phyloP scores from a whole-genome alignment of 768 basidiomycete species.

The Amanita rubescens region DNA sequence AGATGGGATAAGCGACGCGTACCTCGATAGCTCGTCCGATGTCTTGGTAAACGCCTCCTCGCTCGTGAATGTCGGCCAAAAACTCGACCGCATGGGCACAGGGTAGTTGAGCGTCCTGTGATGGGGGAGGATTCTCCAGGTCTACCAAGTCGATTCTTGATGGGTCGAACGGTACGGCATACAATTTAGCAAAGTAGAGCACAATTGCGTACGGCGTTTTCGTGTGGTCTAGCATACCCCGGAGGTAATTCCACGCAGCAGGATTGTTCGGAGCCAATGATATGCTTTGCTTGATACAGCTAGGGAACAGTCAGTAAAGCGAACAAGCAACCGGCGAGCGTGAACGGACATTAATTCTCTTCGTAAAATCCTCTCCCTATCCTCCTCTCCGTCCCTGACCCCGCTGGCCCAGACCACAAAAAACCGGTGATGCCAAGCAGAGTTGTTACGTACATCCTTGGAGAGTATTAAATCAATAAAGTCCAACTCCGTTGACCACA shows the following conservation, averaged over 20 bases:
- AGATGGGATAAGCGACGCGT: slow-evolving; percentile 1
- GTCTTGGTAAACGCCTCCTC: slow-evolving; percentile 40
- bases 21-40: slow-evolving; percentile 45
- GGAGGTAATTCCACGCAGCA: slow-evolving; percentile 95
- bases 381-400: slow-evolving; percentile 52
- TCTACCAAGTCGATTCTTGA: slow-evolving; percentile 45
- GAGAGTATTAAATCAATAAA: slow-evolving; percentile 65
- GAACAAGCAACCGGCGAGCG: background rate
- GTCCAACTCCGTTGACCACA: slow-evolving; percentile 72
- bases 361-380: slow-evolving; percentile 49
- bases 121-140: slow-evolving; percentile 68
- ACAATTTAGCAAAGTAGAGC: slow-evolving; percentile 55
- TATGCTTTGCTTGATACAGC: slow-evolving; percentile 79
- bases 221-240: slow-evolving; percentile 68
- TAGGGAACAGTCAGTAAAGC: slow-evolving; percentile 19
- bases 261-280: slow-evolving; percentile 86
- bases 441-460: slow-evolving; percentile 88
- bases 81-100: slow-evolving; percentile 79
- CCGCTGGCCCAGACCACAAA: slow-evolving; percentile 76
- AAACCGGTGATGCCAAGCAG: slow-evolving; percentile 95
- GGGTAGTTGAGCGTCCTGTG: slow-evolving; percentile 61
- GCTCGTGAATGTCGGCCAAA: slow-evolving; percentile 68
- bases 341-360: slow-evolving; percentile 54
- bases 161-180: slow-evolving; percentile 34
- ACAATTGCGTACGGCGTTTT: slow-evolving; percentile 49